phyloP scores from a whole-genome alignment of 148 eudicot species.

The Drosera capensis region DNA sequence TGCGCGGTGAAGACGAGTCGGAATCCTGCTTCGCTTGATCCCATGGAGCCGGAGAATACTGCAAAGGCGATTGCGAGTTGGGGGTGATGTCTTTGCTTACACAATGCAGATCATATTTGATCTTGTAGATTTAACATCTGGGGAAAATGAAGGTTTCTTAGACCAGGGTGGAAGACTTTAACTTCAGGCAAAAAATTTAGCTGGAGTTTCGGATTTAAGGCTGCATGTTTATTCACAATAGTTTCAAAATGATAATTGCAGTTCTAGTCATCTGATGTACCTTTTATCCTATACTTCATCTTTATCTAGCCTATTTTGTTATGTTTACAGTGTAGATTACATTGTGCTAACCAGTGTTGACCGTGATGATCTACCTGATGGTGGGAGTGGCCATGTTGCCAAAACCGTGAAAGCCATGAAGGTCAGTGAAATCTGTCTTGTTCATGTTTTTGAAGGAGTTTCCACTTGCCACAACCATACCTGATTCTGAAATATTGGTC shows the following conservation, averaged over 20 bases:
- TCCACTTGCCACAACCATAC: background rate
- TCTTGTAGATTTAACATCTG: too few relatives aligned
- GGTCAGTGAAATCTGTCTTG: constrained; percentile 19
- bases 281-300: too few relatives aligned
- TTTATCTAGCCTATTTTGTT: too few relatives aligned
- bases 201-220: background rate
- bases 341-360: constrained; percentile 93
- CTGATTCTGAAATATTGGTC: constrained; percentile 12
- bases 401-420: constrained; percentile 86
- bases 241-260: too few relatives aligned
- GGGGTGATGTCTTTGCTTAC: constrained; percentile 80
- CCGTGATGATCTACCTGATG: constrained; percentile 93
- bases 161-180: too few relatives aligned
- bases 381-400: constrained; percentile 94
- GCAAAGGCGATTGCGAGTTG: constrained; percentile 81
- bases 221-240: too few relatives aligned
- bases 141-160: too few relatives aligned
- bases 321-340: constrained; percentile 69
- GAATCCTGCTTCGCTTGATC: constrained; percentile 88
- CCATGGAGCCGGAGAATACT: constrained; percentile 88
- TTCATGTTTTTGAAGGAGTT: background rate
- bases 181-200: background rate
- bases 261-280: too few relatives aligned
- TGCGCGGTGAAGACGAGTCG: constrained; percentile 93
- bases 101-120: too few relatives aligned